Percentiles rank a stretch among this genome's conserved stretches.
phyloP scores from a whole-genome alignment of 345 rosid species.

The Populus tremula region DNA sequence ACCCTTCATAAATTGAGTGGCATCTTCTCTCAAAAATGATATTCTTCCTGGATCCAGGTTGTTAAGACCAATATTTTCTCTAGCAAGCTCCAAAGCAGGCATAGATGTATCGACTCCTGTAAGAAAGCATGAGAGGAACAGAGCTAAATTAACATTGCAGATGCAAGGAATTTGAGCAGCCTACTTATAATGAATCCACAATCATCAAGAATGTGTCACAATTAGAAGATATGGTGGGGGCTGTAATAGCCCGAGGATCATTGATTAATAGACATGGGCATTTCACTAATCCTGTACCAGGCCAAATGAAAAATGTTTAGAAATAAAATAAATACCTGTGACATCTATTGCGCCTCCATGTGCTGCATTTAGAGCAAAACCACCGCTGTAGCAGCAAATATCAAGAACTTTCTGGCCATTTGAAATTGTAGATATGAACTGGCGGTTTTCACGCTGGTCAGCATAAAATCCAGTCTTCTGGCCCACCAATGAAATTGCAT shows the following conservation, averaged over 20 bases:
- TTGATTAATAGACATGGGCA: background rate
- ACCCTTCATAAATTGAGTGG: conserved; percentile 68
- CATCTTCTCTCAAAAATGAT: conserved; percentile 69
- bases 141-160: background rate
- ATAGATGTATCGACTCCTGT: conserved; percentile 80
- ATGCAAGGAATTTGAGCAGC: background rate
- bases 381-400: conserved; percentile 88
- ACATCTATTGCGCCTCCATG: conserved; percentile 67
- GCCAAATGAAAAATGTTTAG: background rate
- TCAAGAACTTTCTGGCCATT: conserved; percentile 72
- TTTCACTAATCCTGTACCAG: background rate
- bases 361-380: conserved; percentile 75
- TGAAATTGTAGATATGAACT: conserved; percentile 66
- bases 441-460: conserved; percentile 77
- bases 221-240: background rate
- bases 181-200: background rate
- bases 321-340: conserved; percentile 37
- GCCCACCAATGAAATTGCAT: conserved; percentile 64
- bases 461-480: conserved; percentile 94
- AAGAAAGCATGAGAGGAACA: conserved; percentile 6
- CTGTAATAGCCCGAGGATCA: background rate
- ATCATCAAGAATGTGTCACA: background rate
- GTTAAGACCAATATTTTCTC: conserved; percentile 72
- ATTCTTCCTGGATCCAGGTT: conserved; percentile 57
- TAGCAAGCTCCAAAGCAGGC: conserved; percentile 87